Evolutionary conservation across 441 rosid species (phyloP).

Genomic region (Melastoma candidum): DNA sequence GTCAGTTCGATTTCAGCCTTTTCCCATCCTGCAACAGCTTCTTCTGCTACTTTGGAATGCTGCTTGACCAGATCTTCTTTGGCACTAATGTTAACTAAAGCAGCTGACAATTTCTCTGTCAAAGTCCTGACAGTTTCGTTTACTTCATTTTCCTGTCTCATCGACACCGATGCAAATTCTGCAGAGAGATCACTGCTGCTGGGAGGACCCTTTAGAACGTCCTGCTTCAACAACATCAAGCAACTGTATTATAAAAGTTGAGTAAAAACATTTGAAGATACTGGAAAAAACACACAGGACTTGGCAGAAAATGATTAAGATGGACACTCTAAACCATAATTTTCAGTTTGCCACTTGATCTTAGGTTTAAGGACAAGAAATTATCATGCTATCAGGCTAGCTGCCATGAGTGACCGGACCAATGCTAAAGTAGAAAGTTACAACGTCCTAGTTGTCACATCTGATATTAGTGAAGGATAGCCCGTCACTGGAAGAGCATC

Average conservation of each 20-base stretch:
- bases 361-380: no score
- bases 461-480: no score
- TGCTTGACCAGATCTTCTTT: constrained; percentile 90
- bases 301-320: not conserved
- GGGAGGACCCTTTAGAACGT: constrained; percentile 44
- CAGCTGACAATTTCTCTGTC: constrained; percentile 75
- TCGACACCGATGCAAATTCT: constrained; percentile 37
- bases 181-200: constrained; percentile 34
- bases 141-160: constrained; percentile 27
- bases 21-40: constrained; percentile 99
- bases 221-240: constrained; percentile 30
- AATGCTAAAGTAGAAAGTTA: no score
- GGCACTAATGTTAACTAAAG: constrained; percentile 71
- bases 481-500: not conserved
- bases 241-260: constrained; percentile 1
- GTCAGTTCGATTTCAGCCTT: constrained; percentile 74
- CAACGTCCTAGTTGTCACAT: no score
- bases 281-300: not conserved
- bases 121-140: constrained; percentile 30
- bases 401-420: no score
- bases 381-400: no score
- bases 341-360: no score
- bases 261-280: not conserved
- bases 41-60: constrained; percentile 91
- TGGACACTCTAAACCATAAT: no score